A percentile compares a stretch with the other conserved stretches of the same genome.
Conservation (phyloP, 2,329 filamentous ascomycete species). For the Cercospora zeina region DNA sequence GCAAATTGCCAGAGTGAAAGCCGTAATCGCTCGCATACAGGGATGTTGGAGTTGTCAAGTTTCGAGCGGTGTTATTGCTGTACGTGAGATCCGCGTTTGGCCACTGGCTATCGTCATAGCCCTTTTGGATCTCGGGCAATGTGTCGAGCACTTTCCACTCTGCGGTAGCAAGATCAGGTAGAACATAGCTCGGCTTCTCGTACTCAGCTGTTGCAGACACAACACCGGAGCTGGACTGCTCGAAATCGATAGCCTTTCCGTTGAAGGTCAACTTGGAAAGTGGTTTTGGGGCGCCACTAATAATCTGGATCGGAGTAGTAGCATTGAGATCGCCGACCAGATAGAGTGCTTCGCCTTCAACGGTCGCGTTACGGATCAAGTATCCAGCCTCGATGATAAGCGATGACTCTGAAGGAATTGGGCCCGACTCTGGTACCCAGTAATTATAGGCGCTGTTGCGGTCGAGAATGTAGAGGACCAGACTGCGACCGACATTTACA, state of each 20-base stretch:
- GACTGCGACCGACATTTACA: slow-evolving; percentile 50
- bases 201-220: slow-evolving; percentile 57
- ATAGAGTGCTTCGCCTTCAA: slow-evolving; percentile 58
- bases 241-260: slow-evolving; percentile 45
- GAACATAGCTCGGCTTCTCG: slow-evolving; percentile 49
- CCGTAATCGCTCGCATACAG: slow-evolving; percentile 73
- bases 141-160: slow-evolving; percentile 70
- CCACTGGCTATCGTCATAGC: slow-evolving; percentile 72
- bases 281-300: slow-evolving; percentile 58
- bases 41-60: slow-evolving; percentile 61
- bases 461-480: slow-evolving; percentile 62
- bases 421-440: slow-evolving; percentile 60
- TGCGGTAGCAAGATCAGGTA: slow-evolving; percentile 61
- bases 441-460: slow-evolving; percentile 68
- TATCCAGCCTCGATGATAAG: slow-evolving; percentile 65
- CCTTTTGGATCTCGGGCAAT: slow-evolving; percentile 65
- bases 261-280: slow-evolving; percentile 65
- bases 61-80: slow-evolving; percentile 61
- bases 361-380: slow-evolving; percentile 60
- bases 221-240: slow-evolving; percentile 41
- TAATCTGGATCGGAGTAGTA: slow-evolving; percentile 67
- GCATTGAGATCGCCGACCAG: slow-evolving; percentile 71
- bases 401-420: slow-evolving; percentile 40
- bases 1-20: slow-evolving; percentile 66
- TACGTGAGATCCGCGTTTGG: slow-evolving; percentile 57